Conservation (phyloP, 2,329 filamentous ascomycete genomes). For the Cryphonectria nitschkei region DNA sequence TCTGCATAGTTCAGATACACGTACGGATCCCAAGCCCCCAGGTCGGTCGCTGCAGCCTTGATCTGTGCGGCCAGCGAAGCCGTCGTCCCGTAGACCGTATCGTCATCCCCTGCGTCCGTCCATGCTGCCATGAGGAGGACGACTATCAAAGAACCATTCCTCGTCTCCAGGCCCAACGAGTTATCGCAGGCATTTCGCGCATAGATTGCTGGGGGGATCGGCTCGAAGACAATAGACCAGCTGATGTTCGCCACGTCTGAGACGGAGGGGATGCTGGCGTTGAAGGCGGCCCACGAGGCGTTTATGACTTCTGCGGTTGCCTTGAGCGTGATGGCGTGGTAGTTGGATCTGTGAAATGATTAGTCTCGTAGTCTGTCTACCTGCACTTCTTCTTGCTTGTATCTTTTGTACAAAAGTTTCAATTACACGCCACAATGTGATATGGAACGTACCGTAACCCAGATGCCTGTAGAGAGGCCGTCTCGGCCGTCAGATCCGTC, state of each 20-base stretch:
- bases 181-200: conserved; percentile 20
- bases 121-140: conserved; percentile 11
- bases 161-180: background rate
- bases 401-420: too few relatives aligned
- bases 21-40: conserved; percentile 31
- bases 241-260: conserved; percentile 16
- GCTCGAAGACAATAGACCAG: conserved; percentile 29
- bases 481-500: background rate
- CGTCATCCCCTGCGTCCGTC: background rate
- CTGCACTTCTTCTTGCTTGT: too few relatives aligned
- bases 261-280: background rate
- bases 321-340: background rate
- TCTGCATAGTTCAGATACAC: conserved; percentile 33
- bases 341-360: background rate
- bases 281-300: conserved; percentile 8
- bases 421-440: background rate
- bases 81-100: conserved; percentile 9
- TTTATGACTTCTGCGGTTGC: background rate
- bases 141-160: background rate
- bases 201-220: conserved; percentile 31
- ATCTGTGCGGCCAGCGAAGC: conserved; percentile 2
- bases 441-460: background rate
- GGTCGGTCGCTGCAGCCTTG: conserved; percentile 19
- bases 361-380: background rate
- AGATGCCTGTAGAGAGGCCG: background rate